Base-by-base conservation (phyloP, 495 filamentous ascomycete species). In the Parathielavia hyrcaniae region DNA sequence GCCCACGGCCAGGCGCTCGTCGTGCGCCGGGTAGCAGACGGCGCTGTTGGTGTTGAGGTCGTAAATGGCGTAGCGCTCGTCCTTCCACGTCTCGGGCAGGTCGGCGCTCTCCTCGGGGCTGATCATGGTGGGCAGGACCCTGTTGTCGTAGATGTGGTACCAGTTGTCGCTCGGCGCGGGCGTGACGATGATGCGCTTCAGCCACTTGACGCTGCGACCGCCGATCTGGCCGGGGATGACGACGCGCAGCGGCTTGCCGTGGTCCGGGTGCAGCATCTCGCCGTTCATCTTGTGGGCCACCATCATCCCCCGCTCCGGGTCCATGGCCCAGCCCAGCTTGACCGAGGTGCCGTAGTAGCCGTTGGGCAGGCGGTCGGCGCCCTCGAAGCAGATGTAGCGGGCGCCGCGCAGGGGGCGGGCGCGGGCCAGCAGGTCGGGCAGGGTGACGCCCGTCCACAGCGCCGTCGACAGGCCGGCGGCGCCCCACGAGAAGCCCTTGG, bases 401-500 rank as follows among this genome's bases (percentile, higher is more conserved):
- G 91, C 92, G 51, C 79, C 81, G 49, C 84, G 81, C 55, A 77
- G 73, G 0, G 90, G 90, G 48, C 74, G 81, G 6, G 90, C 90
- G 44, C 75, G 81, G 35, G 73, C 76, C 8, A 97, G 69, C 8
- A 97, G 67, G 53, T 95, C 88, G 0, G 78, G 75, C 67, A 97
- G 83, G 41, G 84, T 67, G 0, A 91, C 87, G 7, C 92, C 92
- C 0, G 92, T 97, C 77, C 88, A 97, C 1, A 97, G 74, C 0
- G 91, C 87, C 0, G 91, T 97, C 0, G 91, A 96, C 5, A 97
- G 67, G 23, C 91, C 92, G 8, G 89, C 91, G 0, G 92, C 79
- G 40, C 92, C 92, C 92, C 92, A 97, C 52, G 91, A 96, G 74
- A 97, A 97, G 0, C 92, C 92, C 66, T 96, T 96, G 3, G 88